These are phyloP conservation scores for Scheffersomyces insectosa DNA, from an alignment of 1,139 yeast genomes.

Conservation along the genomic window DNA sequence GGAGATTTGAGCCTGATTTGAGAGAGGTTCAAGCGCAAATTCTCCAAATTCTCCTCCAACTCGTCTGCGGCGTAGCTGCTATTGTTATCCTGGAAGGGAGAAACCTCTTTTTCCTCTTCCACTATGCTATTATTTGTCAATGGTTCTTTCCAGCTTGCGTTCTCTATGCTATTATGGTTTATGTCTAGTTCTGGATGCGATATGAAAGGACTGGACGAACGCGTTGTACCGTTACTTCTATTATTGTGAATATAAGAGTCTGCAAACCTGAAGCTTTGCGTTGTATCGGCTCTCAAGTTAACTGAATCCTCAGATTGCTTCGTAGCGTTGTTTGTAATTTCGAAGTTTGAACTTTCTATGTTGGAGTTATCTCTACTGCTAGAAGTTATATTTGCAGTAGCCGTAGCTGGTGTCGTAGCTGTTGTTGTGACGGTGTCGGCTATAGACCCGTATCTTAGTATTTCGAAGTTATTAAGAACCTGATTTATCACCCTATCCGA, in stretches of 20 bases:
- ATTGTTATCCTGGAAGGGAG: not conserved
- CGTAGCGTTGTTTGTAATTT: too few species aligned
- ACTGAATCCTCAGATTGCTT: too few species aligned
- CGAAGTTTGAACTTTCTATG: too few species aligned
- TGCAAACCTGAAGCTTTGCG: too few species aligned
- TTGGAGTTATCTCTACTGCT: too few species aligned
- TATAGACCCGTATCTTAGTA: too few species aligned
- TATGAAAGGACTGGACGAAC: conserved; percentile 2
- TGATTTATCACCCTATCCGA: too few species aligned
- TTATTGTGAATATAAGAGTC: not conserved
- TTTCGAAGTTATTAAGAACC: too few species aligned
- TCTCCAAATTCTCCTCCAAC: conserved; percentile 25
- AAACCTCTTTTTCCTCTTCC: not conserved
- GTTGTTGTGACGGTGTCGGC: too few species aligned
- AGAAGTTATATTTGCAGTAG: too few species aligned
- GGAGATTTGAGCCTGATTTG: not conserved
- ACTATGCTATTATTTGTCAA: not conserved
- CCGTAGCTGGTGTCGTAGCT: too few species aligned
- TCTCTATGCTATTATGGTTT: not conserved
- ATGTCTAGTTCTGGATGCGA: conserved; percentile 2
- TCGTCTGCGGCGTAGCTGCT: conserved; percentile 5
- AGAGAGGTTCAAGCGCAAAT: conserved; percentile 12
- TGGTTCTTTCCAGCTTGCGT: not conserved
- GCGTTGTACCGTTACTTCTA: not conserved
- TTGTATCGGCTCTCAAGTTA: too few species aligned